Conservation (phyloP, 1,139 yeast species). For the Magnusiomyces suaveolens region DNA sequence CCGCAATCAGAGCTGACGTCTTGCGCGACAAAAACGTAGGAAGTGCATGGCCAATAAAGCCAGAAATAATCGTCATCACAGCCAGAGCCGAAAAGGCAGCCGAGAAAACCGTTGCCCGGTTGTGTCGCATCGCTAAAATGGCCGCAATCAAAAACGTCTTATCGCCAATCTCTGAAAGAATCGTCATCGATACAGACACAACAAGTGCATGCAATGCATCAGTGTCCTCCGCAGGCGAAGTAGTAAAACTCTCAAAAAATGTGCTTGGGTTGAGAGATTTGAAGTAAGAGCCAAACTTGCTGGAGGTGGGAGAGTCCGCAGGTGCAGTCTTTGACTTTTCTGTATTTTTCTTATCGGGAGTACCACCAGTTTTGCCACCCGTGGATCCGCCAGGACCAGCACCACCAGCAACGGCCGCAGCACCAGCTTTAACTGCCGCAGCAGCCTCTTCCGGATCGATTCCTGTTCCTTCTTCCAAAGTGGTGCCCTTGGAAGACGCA, state of each 20-base stretch:
- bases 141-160: slow-evolving; percentile 96
- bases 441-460: neutral
- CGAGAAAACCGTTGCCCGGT: slow-evolving; percentile 70
- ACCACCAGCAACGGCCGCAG: neutral
- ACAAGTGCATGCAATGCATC: slow-evolving; percentile 26
- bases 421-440: neutral
- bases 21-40: slow-evolving; percentile 76
- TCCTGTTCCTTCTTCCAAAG: neutral
- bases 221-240: slow-evolving; percentile 4
- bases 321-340: neutral
- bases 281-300: neutral
- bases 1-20: slow-evolving; percentile 73
- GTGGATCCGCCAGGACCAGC: neutral
- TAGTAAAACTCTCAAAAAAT: neutral
- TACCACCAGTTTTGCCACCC: neutral
- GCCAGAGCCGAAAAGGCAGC: slow-evolving; percentile 83
- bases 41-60: slow-evolving; percentile 82
- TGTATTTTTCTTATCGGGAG: neutral
- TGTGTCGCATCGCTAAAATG: slow-evolving; percentile 93
- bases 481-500: neutral
- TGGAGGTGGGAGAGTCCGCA: neutral
- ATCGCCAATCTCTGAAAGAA: slow-evolving; percentile 91
- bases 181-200: slow-evolving; percentile 53
- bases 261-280: neutral
- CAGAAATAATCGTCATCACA: slow-evolving; percentile 85